Base-by-base conservation (phyloP, 73 alveolate species). In the Uronychia binucleata region DNA sequence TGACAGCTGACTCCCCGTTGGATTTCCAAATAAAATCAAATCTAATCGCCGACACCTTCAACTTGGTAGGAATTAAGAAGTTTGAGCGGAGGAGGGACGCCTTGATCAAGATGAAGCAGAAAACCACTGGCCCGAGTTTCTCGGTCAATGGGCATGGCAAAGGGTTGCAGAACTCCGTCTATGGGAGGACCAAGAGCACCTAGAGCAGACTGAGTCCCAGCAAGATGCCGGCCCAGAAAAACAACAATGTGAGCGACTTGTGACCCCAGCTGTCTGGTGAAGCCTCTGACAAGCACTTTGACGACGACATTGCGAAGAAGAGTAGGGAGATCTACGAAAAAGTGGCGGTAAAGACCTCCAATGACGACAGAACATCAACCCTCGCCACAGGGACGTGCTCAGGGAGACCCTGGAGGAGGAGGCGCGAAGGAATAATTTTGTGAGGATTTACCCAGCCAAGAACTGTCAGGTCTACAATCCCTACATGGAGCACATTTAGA, bases 1-100 rank as follows among this genome's bases (percentile, higher is more conserved):
- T 96, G 31, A 96, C 96, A 32, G 91, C 96, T 60, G 94, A 93
- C 90, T 89, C 98, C 74, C 97, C 97, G 74, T 31, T 83, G 1
- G 98, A 95, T 91, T 58, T 88, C 57, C 81, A 90, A 79, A 97
- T 93, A 27, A 97, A 97, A 80, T 84, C 94, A 28, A 93, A 94
- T 74, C 87, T 93, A 75, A 88, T 96, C 59, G 84, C 97, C 5
- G 97, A 92, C 60, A 93, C 94, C 30, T 94, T 96, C 82, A 96
- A 94, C 86, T 78, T 96, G 28, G 91, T 96, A 8, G 97, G 98
- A 19, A 82, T 96, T 26, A 79, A 83, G 76, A 81, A 75, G 58
- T 81, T 86, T 76, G 97, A 93, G 67, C 81, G 94, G 58, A 81
- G 93, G 83, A 90, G 93, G 77, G 97, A 93, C 79, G 78, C 81